Evolutionary conservation across 805 yeast genomes (phyloP).

Genomic region (Saccharomycopsis oosterbeekiorum): DNA sequence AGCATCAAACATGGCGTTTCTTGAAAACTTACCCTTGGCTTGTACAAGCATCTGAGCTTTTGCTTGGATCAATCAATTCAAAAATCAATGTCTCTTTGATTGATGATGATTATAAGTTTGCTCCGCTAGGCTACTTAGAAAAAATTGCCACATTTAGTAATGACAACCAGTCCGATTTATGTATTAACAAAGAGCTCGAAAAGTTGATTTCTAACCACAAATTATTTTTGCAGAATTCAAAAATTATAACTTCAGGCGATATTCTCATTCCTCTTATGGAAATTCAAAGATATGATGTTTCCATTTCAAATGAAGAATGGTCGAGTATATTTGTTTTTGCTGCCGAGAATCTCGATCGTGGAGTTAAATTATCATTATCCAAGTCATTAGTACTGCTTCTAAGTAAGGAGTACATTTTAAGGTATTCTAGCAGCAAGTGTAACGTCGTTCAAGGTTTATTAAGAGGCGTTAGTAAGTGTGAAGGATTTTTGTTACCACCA

Average conservation of each 20-base stretch:
- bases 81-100: constrained; percentile 37
- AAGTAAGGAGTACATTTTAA: constrained; percentile 85
- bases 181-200: constrained; percentile 21
- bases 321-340: constrained; percentile 72
- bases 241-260: constrained; percentile 40
- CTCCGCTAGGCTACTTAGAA: constrained; percentile 35
- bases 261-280: constrained; percentile 66
- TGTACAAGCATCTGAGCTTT: constrained; percentile 80
- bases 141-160: constrained; percentile 18
- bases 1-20: constrained; percentile 96
- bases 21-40: constrained; percentile 90
- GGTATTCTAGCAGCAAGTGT: constrained; percentile 79
- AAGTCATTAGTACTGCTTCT: constrained; percentile 67
- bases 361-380: constrained; percentile 79
- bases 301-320: constrained; percentile 78
- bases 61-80: constrained; percentile 65
- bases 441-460: constrained; percentile 79
- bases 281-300: constrained; percentile 70
- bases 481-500: constrained; percentile 78
- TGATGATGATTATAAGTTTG: constrained; percentile 40
- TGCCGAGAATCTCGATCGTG: constrained; percentile 32
- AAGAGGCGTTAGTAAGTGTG: constrained; percentile 72
- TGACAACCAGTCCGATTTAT: constrained; percentile 17
- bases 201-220: constrained; percentile 28
- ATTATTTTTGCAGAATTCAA: constrained; percentile 22